Percentiles rank a stretch among this genome's conserved stretches.
These are phyloP conservation scores for Colletotrichum euphorbiae DNA, from an alignment of 2,329 filamentous ascomycete species.

Conservation along the genomic window DNA sequence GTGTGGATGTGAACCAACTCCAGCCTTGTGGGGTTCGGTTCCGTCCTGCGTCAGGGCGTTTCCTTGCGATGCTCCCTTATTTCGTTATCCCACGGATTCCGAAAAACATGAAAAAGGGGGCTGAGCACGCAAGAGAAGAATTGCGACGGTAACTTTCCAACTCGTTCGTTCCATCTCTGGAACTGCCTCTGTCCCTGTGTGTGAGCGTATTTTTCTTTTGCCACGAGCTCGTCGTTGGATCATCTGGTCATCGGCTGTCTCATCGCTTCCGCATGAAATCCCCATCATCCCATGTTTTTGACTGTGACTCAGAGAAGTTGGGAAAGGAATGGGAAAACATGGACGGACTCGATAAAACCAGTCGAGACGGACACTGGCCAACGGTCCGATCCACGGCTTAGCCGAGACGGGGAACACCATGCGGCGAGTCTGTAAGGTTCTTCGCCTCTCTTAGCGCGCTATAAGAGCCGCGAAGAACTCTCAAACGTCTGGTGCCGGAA, in stretches of 20 bases:
- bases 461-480: slow-evolving; percentile 44
- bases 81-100: slow-evolving; percentile 1
- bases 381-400: slow-evolving; percentile 34
- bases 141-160: slow-evolving; percentile 19
- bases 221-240: slow-evolving; percentile 28
- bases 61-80: slow-evolving; percentile 29
- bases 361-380: slow-evolving; percentile 31
- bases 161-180: background rate
- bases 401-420: slow-evolving; percentile 26
- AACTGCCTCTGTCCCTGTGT: slow-evolving; percentile 8
- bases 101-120: slow-evolving; percentile 16
- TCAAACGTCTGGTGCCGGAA: slow-evolving; percentile 48
- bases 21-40: slow-evolving; percentile 32
- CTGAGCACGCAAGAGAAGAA: slow-evolving; percentile 4
- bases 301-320: slow-evolving; percentile 3
- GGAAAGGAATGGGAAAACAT: background rate
- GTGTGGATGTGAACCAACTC: slow-evolving; percentile 8
- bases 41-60: slow-evolving; percentile 14
- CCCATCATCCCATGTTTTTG: slow-evolving; percentile 25
- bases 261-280: slow-evolving; percentile 26
- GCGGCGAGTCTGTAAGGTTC: background rate
- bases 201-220: background rate
- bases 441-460: slow-evolving; percentile 3
- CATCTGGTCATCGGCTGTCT: slow-evolving; percentile 33
- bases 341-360: slow-evolving; percentile 25